These are phyloP conservation scores for Rhytidiadelphus loreus DNA, from an alignment of 225 moss, liverwort and hornwort species.

Conservation along the genomic window DNA sequence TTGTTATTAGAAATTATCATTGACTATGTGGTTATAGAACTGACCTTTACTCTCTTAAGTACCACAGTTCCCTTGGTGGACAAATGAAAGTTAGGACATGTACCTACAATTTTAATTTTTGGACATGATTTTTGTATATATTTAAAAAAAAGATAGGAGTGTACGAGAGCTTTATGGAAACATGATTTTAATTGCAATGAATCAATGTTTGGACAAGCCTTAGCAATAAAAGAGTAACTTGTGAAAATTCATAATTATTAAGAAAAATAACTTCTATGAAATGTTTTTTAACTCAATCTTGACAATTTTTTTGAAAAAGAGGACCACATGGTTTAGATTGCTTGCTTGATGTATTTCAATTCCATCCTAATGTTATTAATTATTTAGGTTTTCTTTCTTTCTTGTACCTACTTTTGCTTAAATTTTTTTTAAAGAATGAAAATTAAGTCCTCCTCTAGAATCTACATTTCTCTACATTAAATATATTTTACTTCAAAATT, in stretches of 20 bases:
- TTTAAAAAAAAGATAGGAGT: fast-evolving
- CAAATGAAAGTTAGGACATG: neutral
- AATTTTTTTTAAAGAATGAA: neutral
- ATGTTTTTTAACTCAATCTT: too few relatives aligned
- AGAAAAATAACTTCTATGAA: neutral
- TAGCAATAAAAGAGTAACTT: fast-evolving
- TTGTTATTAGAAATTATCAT: neutral
- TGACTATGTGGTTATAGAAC: neutral
- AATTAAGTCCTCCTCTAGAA: neutral
- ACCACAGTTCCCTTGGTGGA: too few relatives aligned
- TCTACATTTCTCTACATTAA: neutral
- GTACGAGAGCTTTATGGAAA: neutral
- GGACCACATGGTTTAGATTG: neutral
- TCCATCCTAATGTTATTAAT: neutral
- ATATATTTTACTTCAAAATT: neutral
- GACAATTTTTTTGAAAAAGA: too few relatives aligned
- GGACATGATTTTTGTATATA: neutral
- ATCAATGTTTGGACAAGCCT: fast-evolving
- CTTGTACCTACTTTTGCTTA: neutral
- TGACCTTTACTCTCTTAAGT: neutral
- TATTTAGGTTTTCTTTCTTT: too few relatives aligned
- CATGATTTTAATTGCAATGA: neutral
- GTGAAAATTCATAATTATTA: neutral
- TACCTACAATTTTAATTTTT: neutral
- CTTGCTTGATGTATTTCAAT: neutral